Conservation (phyloP, 495 filamentous ascomycete species). For the Penicillium chermesinum region DNA sequence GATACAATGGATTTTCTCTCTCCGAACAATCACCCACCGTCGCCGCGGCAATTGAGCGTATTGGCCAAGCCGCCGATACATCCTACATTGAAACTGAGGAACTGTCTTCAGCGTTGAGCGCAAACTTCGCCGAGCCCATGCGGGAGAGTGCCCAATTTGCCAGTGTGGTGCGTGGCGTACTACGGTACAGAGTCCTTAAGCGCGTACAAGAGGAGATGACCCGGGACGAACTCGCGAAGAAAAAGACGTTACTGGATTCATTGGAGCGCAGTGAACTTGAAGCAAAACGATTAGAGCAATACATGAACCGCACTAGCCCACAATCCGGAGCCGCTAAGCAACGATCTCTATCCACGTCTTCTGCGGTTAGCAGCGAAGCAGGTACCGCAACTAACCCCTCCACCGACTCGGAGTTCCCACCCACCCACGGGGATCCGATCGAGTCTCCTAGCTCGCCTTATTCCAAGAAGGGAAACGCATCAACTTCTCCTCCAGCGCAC, state of each 20-base stretch:
- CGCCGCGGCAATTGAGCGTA: constrained; percentile 87
- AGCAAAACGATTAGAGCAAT: constrained; percentile 86
- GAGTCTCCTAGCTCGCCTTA: constrained; percentile 54
- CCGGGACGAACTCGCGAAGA: constrained; percentile 79
- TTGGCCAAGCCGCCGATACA: constrained; percentile 90
- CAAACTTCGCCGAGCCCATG: constrained; percentile 94
- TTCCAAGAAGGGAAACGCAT: constrained; percentile 27
- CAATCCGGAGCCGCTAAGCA: constrained; percentile 46
- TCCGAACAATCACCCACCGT: constrained; percentile 84
- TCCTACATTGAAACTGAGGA: constrained; percentile 96
- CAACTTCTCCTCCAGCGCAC: constrained; percentile 42
- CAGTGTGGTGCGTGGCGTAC: constrained; percentile 80
- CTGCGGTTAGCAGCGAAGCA: constrained; percentile 41
- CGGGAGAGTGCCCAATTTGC: constrained; percentile 96
- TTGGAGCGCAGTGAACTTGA: constrained; percentile 87
- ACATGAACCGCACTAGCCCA: constrained; percentile 65
- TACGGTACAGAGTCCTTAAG: constrained; percentile 86
- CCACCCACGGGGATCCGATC: constrained; percentile 69
- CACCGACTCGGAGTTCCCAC: constrained; percentile 89
- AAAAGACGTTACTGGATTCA: constrained; percentile 69
- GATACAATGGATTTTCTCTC: constrained; percentile 95
- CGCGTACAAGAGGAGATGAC: constrained; percentile 97
- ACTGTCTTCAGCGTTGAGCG: constrained; percentile 72
- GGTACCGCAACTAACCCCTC: constrained; percentile 56
- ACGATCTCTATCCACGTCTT: constrained; percentile 59